phyloP scores from a whole-genome alignment of 2,329 filamentous ascomycete species.

The Aureobasidium vineae region DNA sequence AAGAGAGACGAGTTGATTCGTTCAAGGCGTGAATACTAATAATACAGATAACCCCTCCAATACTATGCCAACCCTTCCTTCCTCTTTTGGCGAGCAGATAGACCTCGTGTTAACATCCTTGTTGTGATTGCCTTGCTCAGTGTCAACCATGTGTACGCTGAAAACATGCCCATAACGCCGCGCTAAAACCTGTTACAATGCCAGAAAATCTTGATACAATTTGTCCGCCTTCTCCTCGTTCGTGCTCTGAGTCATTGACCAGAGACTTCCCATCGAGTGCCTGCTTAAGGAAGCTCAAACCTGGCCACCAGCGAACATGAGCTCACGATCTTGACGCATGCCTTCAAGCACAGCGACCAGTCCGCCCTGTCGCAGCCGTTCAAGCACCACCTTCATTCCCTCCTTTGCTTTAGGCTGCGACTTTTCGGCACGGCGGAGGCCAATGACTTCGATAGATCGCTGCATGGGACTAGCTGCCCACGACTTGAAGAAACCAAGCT shows the following conservation, averaged over 20 bases:
- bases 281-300: neutral
- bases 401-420: conserved; percentile 78
- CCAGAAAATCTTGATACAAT: conserved; percentile 20
- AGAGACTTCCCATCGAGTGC: neutral
- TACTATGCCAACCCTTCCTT: neutral
- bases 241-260: neutral
- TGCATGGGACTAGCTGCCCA: conserved; percentile 73
- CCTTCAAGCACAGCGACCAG: conserved; percentile 68
- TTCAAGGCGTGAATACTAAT: conserved; percentile 8
- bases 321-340: conserved; percentile 59
- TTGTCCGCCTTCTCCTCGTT: conserved; percentile 3
- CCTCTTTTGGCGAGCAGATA: neutral
- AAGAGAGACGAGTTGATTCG: conserved; percentile 23
- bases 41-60: conserved; percentile 5
- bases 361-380: conserved; percentile 65
- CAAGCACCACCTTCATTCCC: conserved; percentile 78
- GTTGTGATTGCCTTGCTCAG: neutral
- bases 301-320: conserved; percentile 28
- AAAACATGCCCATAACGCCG: conserved; percentile 1
- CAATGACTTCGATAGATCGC: conserved; percentile 74
- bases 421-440: conserved; percentile 71
- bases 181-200: conserved; percentile 20
- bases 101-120: neutral
- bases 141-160: neutral
- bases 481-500: conserved; percentile 57